Base-by-base conservation (phyloP, 1,139 yeast genomes). In the Geotrichum australiense region DNA sequence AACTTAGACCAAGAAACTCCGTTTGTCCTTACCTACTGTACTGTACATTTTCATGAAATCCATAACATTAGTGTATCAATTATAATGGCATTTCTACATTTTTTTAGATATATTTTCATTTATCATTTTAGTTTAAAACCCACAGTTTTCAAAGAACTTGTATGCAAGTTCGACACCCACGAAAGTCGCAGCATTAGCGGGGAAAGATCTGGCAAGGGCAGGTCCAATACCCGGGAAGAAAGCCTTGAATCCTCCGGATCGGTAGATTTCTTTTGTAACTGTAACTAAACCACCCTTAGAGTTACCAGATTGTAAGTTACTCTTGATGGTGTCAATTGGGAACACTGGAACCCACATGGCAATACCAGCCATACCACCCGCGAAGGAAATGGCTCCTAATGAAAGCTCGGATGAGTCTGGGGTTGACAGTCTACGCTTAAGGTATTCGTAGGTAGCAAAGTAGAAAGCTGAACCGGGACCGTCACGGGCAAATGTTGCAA, bases 201-300 rank as follows among this genome's bases (percentile, higher is more conserved):
- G 97, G 83, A 91, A 89, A 21, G 95, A 81, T 62, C 98, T 76
- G 33, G 87, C 77, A 57, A 91, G 69, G 1, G 97, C 97, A 10
- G 98, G 97, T 0, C 96, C 97, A 24, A 91, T 73, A 47, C 97
- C 97, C 1, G 97, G 97, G 86, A 87, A 91, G 69, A 91, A 91
- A 0, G 94, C 96, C 61, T 79, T 82, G 53, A 87, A 52, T 21
- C 97, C 97, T 32, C 91, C 93, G 49, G 76, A 73, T 22, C 70
- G 59, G 58, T 76, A 74, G 55, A 89, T 71, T 53, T 73, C 61
- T 48, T 68, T 68, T 8, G 95, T 76, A 38, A 87, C 86, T 50
- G 76, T 75, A 6, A 69, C 64, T 59, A 87, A 78, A 14, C 85
- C 73, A 30, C 75, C 69, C 42, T 67, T 73, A 29, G 68, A 64